A percentile compares a stretch with the other conserved stretches of the same genome.
phyloP scores from a whole-genome alignment of 306 rosid species.

The Alnus rubra region DNA sequence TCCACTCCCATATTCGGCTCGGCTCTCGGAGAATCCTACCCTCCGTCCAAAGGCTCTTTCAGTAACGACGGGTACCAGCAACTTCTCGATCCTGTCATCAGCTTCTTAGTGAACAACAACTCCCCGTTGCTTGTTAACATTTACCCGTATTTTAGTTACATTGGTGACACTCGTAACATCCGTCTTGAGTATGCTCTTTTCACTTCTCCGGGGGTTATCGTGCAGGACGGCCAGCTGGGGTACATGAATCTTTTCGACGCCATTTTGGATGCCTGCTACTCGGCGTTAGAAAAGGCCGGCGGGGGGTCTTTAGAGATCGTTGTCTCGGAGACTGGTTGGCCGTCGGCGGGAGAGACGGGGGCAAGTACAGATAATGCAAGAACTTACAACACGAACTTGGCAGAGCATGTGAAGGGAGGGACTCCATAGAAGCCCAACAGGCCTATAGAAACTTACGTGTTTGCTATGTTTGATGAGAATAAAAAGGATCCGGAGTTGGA shows the following conservation, averaged over 20 bases:
- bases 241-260: conserved; percentile 49
- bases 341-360: conserved; percentile 38
- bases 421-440: conserved; percentile 37
- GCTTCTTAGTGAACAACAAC: conserved; percentile 18
- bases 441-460: conserved; percentile 38
- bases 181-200: conserved; percentile 40
- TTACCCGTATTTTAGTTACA: conserved; percentile 40
- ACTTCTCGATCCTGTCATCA: conserved; percentile 29
- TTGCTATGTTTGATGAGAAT: conserved; percentile 49
- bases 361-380: conserved; percentile 35
- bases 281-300: conserved; percentile 45
- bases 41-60: conserved; percentile 48
- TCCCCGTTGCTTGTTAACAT: conserved; percentile 43
- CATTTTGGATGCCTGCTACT: conserved; percentile 34
- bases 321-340: conserved; percentile 57
- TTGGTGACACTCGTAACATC: background rate
- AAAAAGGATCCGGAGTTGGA: conserved; percentile 18
- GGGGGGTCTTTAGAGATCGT: conserved; percentile 35
- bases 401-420: conserved; percentile 38
- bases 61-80: background rate
- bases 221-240: conserved; percentile 29
- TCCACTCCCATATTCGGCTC: too few relatives aligned
- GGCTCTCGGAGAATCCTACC: conserved; percentile 32
- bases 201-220: conserved; percentile 21
- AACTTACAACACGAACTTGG: conserved; percentile 38